A percentile compares a stretch with the other conserved stretches of the same genome.
These are phyloP conservation scores for Zarea fungicola DNA, from an alignment of 2,329 filamentous ascomycete species.

Conservation along the genomic window DNA sequence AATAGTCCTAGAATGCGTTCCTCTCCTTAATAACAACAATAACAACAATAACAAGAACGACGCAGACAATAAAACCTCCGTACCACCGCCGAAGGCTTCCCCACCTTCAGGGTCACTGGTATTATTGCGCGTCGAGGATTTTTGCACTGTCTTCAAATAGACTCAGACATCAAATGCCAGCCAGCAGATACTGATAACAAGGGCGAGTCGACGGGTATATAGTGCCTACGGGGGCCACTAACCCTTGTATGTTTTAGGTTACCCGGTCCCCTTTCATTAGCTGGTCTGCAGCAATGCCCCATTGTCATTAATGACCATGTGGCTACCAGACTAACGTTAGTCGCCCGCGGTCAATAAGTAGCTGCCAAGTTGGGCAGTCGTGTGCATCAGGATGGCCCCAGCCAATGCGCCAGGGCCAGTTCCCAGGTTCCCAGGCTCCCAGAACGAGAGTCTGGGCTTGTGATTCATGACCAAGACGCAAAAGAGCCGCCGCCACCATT, in stretches of 20 bases:
- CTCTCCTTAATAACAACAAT: background rate
- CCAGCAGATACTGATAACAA: no score
- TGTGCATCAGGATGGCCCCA: background rate
- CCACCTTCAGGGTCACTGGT: background rate
- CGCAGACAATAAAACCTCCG: background rate
- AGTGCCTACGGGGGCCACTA: background rate
- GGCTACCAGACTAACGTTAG: slow-evolving; percentile 5
- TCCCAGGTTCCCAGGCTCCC: background rate
- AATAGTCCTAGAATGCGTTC: no score
- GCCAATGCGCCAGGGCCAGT: slow-evolving; percentile 6
- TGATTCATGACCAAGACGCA: slow-evolving; percentile 3
- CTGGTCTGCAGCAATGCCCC: slow-evolving; percentile 1
- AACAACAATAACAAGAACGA: background rate
- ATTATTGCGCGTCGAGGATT: background rate
- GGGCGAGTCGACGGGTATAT: slow-evolving; percentile 5
- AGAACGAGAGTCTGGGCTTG: slow-evolving; percentile 8
- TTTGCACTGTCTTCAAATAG: slow-evolving; percentile 1
- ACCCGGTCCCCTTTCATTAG: slow-evolving; percentile 7
- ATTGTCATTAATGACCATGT: slow-evolving; percentile 11
- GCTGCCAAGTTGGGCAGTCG: slow-evolving; percentile 13
- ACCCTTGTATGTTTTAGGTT: slow-evolving; percentile 11
- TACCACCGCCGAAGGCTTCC: background rate
- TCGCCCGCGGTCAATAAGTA: no score
- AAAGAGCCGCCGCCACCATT: slow-evolving; percentile 8
- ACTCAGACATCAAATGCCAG: slow-evolving; percentile 9